These are phyloP conservation scores for Hypoxylon cercidicola DNA, from an alignment of 495 filamentous ascomycete species.

Conservation along the genomic window DNA sequence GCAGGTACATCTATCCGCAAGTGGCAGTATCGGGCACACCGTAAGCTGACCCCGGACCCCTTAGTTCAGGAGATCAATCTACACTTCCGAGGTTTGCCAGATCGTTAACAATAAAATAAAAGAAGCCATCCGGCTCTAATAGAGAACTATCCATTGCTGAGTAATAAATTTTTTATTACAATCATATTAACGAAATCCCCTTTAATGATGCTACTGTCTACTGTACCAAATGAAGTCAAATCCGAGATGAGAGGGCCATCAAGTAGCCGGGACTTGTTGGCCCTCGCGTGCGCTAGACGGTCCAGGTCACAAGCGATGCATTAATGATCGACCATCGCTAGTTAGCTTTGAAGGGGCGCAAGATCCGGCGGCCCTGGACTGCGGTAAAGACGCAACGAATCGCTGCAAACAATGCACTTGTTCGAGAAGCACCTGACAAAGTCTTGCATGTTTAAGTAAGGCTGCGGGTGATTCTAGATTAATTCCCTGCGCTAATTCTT, in stretches of 20 bases:
- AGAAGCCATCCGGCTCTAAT: neutral
- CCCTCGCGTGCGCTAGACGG: slow-evolving; percentile 4
- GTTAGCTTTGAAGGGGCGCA: slow-evolving; percentile 19
- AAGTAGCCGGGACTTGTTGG: neutral
- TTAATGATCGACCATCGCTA: slow-evolving; percentile 34
- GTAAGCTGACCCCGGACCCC: no score
- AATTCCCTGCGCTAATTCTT: neutral
- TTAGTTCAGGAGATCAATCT: no score
- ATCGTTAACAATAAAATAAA: no score
- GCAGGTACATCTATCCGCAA: no score
- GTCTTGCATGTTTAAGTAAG: neutral
- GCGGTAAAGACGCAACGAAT: slow-evolving; percentile 8
- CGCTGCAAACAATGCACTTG: slow-evolving; percentile 11
- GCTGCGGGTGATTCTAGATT: neutral
- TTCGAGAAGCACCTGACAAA: neutral
- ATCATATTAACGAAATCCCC: neutral
- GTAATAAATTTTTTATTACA: neutral
- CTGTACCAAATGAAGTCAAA: slow-evolving; percentile 10
- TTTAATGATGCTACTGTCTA: neutral
- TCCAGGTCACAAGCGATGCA: slow-evolving; percentile 31
- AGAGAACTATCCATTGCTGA: neutral
- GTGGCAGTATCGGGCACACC: no score
- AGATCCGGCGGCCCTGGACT: slow-evolving; percentile 21
- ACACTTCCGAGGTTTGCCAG: no score
- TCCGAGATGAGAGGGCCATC: neutral